Base-by-base conservation (phyloP, 257 asterid species). In the Forsythia viridissima region DNA sequence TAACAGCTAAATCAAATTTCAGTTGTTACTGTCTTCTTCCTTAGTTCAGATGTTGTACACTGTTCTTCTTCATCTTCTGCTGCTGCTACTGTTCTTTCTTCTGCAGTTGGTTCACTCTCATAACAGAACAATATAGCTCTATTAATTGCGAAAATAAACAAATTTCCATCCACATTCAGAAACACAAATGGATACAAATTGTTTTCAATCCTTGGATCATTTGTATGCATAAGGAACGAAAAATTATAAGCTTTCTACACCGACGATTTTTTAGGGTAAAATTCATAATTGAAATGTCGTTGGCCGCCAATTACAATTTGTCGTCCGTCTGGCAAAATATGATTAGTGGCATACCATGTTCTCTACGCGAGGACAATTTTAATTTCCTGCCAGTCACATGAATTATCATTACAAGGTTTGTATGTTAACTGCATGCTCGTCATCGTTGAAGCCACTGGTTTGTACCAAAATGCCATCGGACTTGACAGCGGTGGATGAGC, bases 271-370 rank as follows among this genome's bases (percentile, higher is more conserved):
- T 80, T 80, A 0, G 86, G 86, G 71, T 75, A 72, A 51, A 79
- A 80, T 38, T 83, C 86, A 7, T 76, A 80, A 13, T 40, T 83
- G 43, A 80, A 83, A 34, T 71, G 76, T 0, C 81, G 44, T 7
- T 82, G 51, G 0, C 86, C 86, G 16, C 86, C 86, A 10, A 83
- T 30, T 24, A 83, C 34, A 69, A 80, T 76, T 51, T 76, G 82
- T 43, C 74, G 72, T 5, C 86, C 86, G 42, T 83, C 86, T 5
- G 84, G 84, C n/a, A 83, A 46, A 3, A 52, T n/a, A 36, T 83
- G 86, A 57, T 73, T 83, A 2, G 86, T 83, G 4, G 86, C 63
- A 30, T 83, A 83, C 86, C 86, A 83, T 59, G 84, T 74, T 51
- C 76, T 73, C 46, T 80, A 73, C 20, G 37, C 21, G 10, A 83